A percentile compares a stretch with the other conserved stretches of the same genome.
phyloP scores from a whole-genome alignment of 2,329 filamentous ascomycete species.

The Sporothrix mexicana region DNA sequence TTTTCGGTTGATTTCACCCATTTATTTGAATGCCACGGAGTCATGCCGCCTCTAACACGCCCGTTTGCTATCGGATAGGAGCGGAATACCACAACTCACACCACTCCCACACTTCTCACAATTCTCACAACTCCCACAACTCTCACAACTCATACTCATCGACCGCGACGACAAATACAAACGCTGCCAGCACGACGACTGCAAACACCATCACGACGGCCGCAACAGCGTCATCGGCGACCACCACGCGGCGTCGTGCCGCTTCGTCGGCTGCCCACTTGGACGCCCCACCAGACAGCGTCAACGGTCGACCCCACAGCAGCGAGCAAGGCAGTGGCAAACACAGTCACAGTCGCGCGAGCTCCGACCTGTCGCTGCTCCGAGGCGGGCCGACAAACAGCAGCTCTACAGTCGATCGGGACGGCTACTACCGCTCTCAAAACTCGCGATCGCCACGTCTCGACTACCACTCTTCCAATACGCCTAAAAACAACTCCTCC shows the following conservation, averaged over 20 bases:
- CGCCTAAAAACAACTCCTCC: slow-evolving; percentile 32
- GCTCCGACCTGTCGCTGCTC: slow-evolving; percentile 70
- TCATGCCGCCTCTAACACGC: slow-evolving; percentile 22
- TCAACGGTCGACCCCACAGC: slow-evolving; percentile 60
- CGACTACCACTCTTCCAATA: slow-evolving; percentile 48
- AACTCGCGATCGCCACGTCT: slow-evolving; percentile 55
- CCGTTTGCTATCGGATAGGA: slow-evolving; percentile 22
- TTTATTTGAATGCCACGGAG: slow-evolving; percentile 9
- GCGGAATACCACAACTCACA: slow-evolving; percentile 23
- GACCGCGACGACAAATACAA: background rate
- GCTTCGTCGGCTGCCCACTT: slow-evolving; percentile 68
- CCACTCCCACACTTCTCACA: slow-evolving; percentile 5
- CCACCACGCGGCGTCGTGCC: slow-evolving; percentile 58
- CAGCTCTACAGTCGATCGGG: slow-evolving; percentile 45
- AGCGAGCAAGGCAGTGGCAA: slow-evolving; percentile 63
- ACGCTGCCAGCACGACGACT: background rate
- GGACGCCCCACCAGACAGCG: slow-evolving; percentile 58
- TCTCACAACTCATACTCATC: slow-evolving; percentile 36
- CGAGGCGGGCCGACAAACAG: slow-evolving; percentile 58
- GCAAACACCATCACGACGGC: background rate
- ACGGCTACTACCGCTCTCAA: slow-evolving; percentile 50
- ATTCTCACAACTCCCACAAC: slow-evolving; percentile 39
- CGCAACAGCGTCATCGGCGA: background rate
- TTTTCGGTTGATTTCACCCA: background rate
- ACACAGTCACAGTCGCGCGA: slow-evolving; percentile 72